Conservation (phyloP, 2,329 filamentous ascomycete species). For the Colletotrichum simmondsii region DNA sequence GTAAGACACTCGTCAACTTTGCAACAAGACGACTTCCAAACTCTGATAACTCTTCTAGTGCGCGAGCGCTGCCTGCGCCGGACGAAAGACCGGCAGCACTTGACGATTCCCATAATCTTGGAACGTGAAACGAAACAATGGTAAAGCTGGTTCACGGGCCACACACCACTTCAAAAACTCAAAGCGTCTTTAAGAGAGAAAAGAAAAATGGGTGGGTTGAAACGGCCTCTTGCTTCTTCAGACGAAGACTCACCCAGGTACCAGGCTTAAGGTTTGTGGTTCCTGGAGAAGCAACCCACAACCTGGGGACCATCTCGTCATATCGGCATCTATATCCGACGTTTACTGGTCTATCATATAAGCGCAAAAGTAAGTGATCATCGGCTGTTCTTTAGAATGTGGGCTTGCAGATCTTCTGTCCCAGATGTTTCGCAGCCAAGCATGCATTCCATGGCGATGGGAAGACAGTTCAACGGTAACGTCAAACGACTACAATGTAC, state of each 20-base stretch:
- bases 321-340: not conserved
- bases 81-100: not conserved
- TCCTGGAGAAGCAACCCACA: not conserved
- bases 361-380: not conserved
- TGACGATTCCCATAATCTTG: not conserved
- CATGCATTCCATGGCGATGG: not conserved
- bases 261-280: not conserved
- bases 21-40: not conserved
- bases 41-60: not conserved
- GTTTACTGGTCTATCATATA: not conserved
- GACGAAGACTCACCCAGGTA: not conserved
- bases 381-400: not conserved
- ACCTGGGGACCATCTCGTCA: not conserved
- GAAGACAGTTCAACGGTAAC: not conserved
- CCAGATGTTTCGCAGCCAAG: not conserved
- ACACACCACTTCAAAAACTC: slow-evolving; percentile 1
- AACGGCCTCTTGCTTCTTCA: slow-evolving; percentile 2
- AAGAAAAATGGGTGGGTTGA: slow-evolving; percentile 13
- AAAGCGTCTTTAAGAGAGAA: not conserved
- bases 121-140: slow-evolving; percentile 25
- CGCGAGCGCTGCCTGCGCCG: too few species aligned
- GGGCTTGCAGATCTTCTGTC: slow-evolving; percentile 9
- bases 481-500: not conserved
- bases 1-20: not conserved
- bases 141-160: not conserved